phyloP scores from a whole-genome alignment of 768 basidiomycete species.

The Mycena alexandri region DNA sequence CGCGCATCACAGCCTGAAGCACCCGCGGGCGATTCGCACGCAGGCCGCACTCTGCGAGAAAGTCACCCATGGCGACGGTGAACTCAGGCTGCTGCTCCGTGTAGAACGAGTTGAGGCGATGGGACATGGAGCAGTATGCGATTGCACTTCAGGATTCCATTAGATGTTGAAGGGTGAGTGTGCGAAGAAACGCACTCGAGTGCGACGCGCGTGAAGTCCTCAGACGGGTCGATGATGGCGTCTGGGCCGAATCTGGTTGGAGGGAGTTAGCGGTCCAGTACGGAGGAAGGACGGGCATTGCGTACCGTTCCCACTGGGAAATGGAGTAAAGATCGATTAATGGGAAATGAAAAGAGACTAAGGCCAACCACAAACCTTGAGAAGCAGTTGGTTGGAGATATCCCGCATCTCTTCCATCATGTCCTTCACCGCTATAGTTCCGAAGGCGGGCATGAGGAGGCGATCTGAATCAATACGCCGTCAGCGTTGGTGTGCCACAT shows the following conservation, averaged over 20 bases:
- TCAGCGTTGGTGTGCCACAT: too few species aligned
- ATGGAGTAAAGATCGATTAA: neutral
- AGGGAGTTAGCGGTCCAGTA: neutral
- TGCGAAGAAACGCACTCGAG: slow-evolving; percentile 45
- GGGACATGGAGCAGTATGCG: slow-evolving; percentile 58
- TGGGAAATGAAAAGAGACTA: neutral
- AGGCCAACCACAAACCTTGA: slow-evolving; percentile 43
- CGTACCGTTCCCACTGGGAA: slow-evolving; percentile 53
- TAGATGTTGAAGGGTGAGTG: too few species aligned
- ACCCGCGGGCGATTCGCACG: slow-evolving; percentile 52
- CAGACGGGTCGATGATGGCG: slow-evolving; percentile 55
- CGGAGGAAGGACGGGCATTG: neutral
- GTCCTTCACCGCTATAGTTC: slow-evolving; percentile 54
- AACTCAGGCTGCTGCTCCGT: slow-evolving; percentile 54
- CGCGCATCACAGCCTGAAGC: slow-evolving; percentile 50
- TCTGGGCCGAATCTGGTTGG: slow-evolving; percentile 56
- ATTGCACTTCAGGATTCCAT: slow-evolving; percentile 44
- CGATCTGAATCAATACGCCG: slow-evolving; percentile 42
- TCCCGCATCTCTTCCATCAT: slow-evolving; percentile 66
- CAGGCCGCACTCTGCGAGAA: slow-evolving; percentile 52
- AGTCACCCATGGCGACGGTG: slow-evolving; percentile 55
- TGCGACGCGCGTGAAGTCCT: slow-evolving; percentile 62
- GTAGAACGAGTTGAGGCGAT: slow-evolving; percentile 62
- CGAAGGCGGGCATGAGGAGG: slow-evolving; percentile 51
- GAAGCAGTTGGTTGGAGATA: slow-evolving; percentile 55